Percentiles rank a stretch among this genome's conserved stretches.
Conservation (phyloP, 805 yeast genomes). For the Kuraishia floccosa region DNA sequence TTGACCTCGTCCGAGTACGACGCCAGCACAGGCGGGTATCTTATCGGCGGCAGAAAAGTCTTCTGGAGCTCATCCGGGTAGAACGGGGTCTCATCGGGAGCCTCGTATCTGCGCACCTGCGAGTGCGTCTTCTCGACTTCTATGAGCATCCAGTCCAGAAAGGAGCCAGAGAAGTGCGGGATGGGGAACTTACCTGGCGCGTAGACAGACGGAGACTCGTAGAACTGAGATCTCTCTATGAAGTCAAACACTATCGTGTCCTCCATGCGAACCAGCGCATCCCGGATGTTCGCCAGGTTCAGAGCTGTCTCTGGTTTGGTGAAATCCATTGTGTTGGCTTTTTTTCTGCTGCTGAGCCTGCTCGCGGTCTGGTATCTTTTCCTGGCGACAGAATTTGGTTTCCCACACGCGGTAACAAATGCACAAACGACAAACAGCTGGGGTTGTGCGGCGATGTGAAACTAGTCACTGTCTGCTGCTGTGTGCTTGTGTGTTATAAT, state of each 20-base stretch:
- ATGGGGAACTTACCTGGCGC: conserved; percentile 41
- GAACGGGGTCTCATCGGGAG: conserved; percentile 91
- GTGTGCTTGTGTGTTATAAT: too few relatives aligned
- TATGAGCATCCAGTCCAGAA: conserved; percentile 75
- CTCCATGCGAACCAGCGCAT: conserved; percentile 84
- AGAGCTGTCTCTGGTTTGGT: conserved; percentile 74
- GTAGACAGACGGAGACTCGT: conserved; percentile 66
- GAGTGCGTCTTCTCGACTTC: conserved; percentile 70
- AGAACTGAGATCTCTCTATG: conserved; percentile 89
- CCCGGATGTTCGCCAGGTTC: conserved; percentile 72
- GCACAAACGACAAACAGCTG: too few relatives aligned
- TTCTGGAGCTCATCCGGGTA: conserved; percentile 55
- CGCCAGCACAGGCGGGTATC: conserved; percentile 74
- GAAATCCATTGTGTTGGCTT: conserved; percentile 92
- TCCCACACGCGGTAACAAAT: too few relatives aligned
- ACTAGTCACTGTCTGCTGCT: not conserved
- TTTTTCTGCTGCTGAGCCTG: not conserved
- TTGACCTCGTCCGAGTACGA: conserved; percentile 63
- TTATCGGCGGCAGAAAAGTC: conserved; percentile 68
- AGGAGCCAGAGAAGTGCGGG: conserved; percentile 62
- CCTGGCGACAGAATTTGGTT: too few relatives aligned
- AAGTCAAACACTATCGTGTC: conserved; percentile 89
- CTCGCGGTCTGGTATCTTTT: not conserved
- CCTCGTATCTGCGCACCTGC: conserved; percentile 79
- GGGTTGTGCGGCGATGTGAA: not conserved